phyloP scores from a whole-genome alignment of 495 filamentous ascomycete genomes.

The Daldinia caldariorum region DNA sequence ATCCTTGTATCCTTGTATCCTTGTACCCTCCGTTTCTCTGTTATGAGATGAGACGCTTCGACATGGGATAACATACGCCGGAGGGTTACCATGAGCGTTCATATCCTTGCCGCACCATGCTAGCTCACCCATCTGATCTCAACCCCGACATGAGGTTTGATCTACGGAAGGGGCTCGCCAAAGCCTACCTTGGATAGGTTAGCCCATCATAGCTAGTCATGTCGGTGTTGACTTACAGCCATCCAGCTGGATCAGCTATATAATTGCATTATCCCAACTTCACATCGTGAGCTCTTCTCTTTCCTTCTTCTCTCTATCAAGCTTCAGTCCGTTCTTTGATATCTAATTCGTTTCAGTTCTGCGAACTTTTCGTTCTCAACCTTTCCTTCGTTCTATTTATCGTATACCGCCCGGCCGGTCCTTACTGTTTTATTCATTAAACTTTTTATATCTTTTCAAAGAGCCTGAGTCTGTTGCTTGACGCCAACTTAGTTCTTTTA shows the following conservation, averaged over 20 bases:
- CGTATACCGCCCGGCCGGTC: constrained; percentile 55
- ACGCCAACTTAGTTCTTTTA: constrained; percentile 32
- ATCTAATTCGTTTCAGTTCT: constrained; percentile 57
- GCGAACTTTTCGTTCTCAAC: constrained; percentile 54
- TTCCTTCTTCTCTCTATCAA: constrained; percentile 31
- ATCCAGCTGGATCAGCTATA: constrained; percentile 18
- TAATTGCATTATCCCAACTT: constrained; percentile 34
- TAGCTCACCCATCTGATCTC: constrained; percentile 38
- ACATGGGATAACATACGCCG: constrained; percentile 33
- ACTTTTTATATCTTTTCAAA: constrained; percentile 40
- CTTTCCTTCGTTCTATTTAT: constrained; percentile 50
- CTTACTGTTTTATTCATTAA: constrained; percentile 38
- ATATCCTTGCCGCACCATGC: constrained; percentile 39
- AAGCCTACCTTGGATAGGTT: constrained; percentile 27
- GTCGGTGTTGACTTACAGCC: constrained; percentile 9
- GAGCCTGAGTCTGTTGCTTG: constrained; percentile 38
- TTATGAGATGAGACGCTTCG: constrained; percentile 16
- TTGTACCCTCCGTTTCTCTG: not conserved
- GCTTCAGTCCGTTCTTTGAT: constrained; percentile 46
- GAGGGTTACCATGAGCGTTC: constrained; percentile 20
- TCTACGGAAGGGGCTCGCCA: constrained; percentile 45
- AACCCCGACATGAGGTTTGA: constrained; percentile 39
- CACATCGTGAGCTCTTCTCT: constrained; percentile 24
- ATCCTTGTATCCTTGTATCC: not conserved
- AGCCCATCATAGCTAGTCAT: constrained; percentile 12